Evolutionary conservation across 176 grass and related monocot genomes (phyloP), one percentile per base, ranked within the genome.

Genomic region (Triticum urartu): DNA sequence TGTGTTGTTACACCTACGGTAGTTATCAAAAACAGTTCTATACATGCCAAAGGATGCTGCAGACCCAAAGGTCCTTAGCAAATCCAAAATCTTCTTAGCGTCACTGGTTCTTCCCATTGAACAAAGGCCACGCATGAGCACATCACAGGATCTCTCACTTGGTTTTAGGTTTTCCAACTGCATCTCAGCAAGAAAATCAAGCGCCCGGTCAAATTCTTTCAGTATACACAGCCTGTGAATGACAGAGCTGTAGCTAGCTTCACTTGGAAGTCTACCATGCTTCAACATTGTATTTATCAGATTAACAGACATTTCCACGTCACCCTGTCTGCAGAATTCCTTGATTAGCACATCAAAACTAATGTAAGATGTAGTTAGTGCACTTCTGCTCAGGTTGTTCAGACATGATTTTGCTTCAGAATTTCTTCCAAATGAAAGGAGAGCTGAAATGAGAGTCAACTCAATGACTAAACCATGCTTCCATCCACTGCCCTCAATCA

Each of bases 131-230:
- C 2, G 59, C 60, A 98, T 90, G 54, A 98, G 92, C 33, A 47
- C 89, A 88, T 94, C 71, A 68, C 84, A 89, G 60, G 90, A 85
- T 12, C 72, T 77, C 7, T 92, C 61, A 77, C 50, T 94, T 72
- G 90, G 88, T 80, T 73, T 85, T 78, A 98, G 33, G 75, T 91
- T 68, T 40, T 66, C 21, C 7, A 89, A 81, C 81, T 89, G 70
- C 97, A 98, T 98, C 81, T 98, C 97, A 68, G 79, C 86, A 71
- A 91, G 77, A 74, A 92, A 92, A 89, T 90, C 85, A 70, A 94
- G 88, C 6, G 94, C 93, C 20, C 63, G 78, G 72, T 92, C 92
- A 78, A 94, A 93, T 76, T 91, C 88, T 86, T 85, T 89, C 63
- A 84, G 38, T 32, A 66, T 47, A 71, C 90, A 92, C 0, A 98